These are phyloP conservation scores for Cordia subcordata DNA, from an alignment of 257 asterid species.

Conservation along the genomic window DNA sequence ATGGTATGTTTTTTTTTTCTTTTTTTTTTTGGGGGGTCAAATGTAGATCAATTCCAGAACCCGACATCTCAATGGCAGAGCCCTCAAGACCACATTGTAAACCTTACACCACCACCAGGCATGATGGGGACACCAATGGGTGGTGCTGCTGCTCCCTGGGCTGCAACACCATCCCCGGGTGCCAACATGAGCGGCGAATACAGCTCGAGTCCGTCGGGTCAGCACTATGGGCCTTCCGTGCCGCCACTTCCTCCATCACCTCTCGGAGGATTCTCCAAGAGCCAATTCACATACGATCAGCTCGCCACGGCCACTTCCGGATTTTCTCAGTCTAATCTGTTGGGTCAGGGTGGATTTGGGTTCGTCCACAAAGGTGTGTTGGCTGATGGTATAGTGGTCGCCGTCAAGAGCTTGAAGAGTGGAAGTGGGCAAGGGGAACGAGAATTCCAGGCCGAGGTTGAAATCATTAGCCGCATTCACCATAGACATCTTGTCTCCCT, in stretches of 20 bases:
- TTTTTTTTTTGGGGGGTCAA: no score
- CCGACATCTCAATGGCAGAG: neutral
- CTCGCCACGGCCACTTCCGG: slow-evolving; percentile 60
- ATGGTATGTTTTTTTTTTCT: no score
- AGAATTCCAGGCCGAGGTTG: slow-evolving; percentile 96
- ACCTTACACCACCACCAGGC: no score
- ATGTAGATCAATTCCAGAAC: neutral
- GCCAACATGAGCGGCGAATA: slow-evolving; percentile 35
- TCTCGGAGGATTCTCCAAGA: slow-evolving; percentile 37
- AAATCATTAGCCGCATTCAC: slow-evolving; percentile 90
- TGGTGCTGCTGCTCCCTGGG: slow-evolving; percentile 24
- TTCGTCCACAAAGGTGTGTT: slow-evolving; percentile 76
- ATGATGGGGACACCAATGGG: neutral
- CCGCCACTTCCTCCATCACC: slow-evolving; percentile 28
- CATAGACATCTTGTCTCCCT: slow-evolving; percentile 95
- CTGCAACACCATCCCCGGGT: slow-evolving; percentile 4
- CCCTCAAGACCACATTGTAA: neutral
- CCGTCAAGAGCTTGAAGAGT: slow-evolving; percentile 74
- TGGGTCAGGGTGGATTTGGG: slow-evolving; percentile 95
- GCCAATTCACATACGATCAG: slow-evolving; percentile 63
- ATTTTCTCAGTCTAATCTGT: slow-evolving; percentile 56
- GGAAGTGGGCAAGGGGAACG: slow-evolving; percentile 98
- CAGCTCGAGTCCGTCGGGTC: slow-evolving; percentile 33
- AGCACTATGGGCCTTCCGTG: slow-evolving; percentile 16
- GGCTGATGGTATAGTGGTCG: slow-evolving; percentile 51